A percentile compares a stretch with the other conserved stretches of the same genome.
phyloP scores from a whole-genome alignment of 805 yeast genomes.

The Candida takata region DNA sequence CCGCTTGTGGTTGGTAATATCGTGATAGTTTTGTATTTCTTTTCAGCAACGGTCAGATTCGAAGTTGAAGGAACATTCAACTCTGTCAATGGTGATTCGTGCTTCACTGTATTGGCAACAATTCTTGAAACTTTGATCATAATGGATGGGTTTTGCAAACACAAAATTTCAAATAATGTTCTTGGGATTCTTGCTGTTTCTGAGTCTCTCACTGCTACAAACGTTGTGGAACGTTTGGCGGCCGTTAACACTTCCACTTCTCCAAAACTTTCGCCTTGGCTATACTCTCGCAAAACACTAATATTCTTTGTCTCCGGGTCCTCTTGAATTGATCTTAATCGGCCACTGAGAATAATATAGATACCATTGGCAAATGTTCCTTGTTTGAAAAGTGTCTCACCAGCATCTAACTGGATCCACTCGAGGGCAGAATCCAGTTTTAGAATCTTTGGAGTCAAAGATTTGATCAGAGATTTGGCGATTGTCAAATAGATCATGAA shows the following conservation, averaged over 20 bases:
- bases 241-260: slow-evolving; percentile 92
- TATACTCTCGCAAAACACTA: slow-evolving; percentile 61
- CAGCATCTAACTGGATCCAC: slow-evolving; percentile 91
- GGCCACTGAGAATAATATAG: slow-evolving; percentile 81
- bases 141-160: slow-evolving; percentile 78
- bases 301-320: slow-evolving; percentile 21
- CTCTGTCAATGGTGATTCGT: slow-evolving; percentile 8
- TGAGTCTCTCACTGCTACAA: slow-evolving; percentile 86
- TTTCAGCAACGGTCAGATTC: slow-evolving; percentile 22
- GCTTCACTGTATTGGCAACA: slow-evolving; percentile 57
- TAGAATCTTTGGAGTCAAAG: slow-evolving; percentile 59
- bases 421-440: slow-evolving; percentile 88
- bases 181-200: slow-evolving; percentile 92
- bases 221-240: slow-evolving; percentile 56
- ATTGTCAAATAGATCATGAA: slow-evolving; percentile 71
- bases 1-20: slow-evolving; percentile 74
- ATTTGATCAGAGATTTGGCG: slow-evolving; percentile 64
- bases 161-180: slow-evolving; percentile 76
- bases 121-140: slow-evolving; percentile 85
- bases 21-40: slow-evolving; percentile 74
- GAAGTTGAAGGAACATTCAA: slow-evolving; percentile 27
- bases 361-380: slow-evolving; percentile 88
- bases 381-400: slow-evolving; percentile 69
- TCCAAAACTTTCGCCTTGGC: slow-evolving; percentile 92
- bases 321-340: slow-evolving; percentile 53